Evolutionary conservation across 331 rosid species (phyloP).

Genomic region (Acacia concinna): DNA sequence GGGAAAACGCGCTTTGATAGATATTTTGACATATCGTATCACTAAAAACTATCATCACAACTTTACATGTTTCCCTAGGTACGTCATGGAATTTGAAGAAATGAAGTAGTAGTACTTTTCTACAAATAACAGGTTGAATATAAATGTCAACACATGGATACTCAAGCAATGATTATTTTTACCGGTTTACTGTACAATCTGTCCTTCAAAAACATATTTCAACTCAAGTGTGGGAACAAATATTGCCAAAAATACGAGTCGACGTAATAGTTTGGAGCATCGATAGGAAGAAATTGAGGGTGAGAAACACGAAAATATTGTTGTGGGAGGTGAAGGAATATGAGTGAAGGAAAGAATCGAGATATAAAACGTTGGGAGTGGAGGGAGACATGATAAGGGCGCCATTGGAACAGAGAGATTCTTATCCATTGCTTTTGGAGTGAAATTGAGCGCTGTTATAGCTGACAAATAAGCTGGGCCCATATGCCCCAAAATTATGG

Average conservation of each 20-base stretch:
- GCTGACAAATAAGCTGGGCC: constrained; percentile 19
- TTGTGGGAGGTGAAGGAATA: not conserved
- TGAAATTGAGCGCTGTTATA: not conserved
- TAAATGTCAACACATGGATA: not conserved
- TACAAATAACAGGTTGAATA: not conserved
- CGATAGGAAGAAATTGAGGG: not conserved
- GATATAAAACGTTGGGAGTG: not conserved
- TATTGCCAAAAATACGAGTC: not conserved
- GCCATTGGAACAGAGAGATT: not conserved
- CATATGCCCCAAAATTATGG: not conserved
- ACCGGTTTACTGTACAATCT: not conserved
- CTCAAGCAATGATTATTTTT: not conserved
- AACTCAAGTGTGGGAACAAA: not conserved
- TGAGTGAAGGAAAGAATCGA: too few species aligned
- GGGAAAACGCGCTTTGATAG: not conserved
- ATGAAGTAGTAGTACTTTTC: not conserved
- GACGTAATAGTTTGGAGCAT: not conserved
- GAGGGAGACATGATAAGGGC: not conserved
- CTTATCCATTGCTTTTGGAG: not conserved
- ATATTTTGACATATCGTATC: not conserved
- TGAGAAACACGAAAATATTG: not conserved
- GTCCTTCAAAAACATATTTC: not conserved
- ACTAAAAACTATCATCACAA: not conserved
- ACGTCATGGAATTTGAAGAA: too few species aligned
- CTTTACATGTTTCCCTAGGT: not conserved